Percentiles rank a stretch among this genome's conserved stretches.
Conservation (phyloP, 139 green algal genomes). For the Volvox reticuliferus region DNA sequence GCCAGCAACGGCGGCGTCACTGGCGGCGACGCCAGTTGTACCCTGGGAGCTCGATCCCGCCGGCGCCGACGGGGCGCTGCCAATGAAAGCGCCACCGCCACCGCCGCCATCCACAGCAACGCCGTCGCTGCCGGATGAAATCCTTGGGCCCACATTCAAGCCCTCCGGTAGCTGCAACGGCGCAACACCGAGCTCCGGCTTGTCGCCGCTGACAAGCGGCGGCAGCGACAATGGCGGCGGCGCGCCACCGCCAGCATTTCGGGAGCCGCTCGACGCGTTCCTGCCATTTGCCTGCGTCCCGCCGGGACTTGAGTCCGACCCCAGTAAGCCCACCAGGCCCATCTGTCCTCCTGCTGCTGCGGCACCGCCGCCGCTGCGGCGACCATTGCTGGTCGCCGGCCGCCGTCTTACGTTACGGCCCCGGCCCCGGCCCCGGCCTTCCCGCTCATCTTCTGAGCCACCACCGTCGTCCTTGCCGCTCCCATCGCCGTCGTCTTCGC, state of each 20-base stretch:
- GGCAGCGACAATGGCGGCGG: neutral
- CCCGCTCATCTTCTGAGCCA: neutral
- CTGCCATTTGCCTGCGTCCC: neutral
- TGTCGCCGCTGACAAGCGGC: neutral
- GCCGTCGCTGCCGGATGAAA: neutral
- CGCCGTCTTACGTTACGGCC: neutral
- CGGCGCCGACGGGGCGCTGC: neutral
- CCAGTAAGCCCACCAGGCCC: neutral
- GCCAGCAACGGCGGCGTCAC: neutral
- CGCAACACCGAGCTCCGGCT: neutral
- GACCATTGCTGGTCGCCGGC: neutral
- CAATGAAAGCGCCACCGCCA: neutral
- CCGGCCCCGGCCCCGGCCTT: neutral
- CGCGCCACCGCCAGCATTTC: neutral
- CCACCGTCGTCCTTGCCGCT: neutral
- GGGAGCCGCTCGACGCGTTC: neutral
- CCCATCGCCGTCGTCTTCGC: neutral
- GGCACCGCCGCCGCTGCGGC: neutral
- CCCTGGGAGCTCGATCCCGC: neutral
- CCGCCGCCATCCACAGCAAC: neutral
- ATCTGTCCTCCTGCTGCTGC: neutral
- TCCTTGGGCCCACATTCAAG: neutral
- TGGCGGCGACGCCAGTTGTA: neutral
- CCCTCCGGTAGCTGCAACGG: neutral
- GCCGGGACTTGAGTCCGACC: neutral